These are phyloP conservation scores for Cupressus sempervirens DNA, from an alignment of 75 land plant genomes.

Conservation along the genomic window DNA sequence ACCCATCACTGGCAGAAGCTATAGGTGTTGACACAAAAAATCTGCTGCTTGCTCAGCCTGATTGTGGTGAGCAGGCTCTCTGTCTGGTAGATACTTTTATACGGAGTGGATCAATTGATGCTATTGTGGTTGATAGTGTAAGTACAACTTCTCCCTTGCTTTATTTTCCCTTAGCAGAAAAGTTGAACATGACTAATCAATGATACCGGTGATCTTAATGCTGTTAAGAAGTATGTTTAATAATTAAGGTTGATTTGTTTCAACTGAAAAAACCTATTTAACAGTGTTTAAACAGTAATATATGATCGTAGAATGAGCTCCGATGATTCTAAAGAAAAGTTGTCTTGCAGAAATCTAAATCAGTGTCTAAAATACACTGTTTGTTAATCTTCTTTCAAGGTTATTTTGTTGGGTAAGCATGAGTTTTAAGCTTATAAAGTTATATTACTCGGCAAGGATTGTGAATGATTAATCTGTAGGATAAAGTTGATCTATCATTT, in stretches of 20 bases:
- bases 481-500: neutral
- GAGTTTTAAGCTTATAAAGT: neutral
- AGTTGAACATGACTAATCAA: neutral
- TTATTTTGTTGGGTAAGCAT: neutral
- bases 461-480: neutral
- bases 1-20: constrained; percentile 77
- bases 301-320: neutral
- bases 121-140: constrained; percentile 96
- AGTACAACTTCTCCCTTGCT: neutral
- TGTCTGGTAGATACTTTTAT: constrained; percentile 81
- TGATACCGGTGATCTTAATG: neutral
- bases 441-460: neutral
- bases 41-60: constrained; percentile 83
- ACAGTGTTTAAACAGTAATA: neutral
- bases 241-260: neutral
- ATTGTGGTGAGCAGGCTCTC: constrained; percentile 90
- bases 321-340: neutral
- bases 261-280: neutral
- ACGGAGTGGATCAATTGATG: constrained; percentile 84
- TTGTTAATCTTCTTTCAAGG: neutral
- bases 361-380: neutral
- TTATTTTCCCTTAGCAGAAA: neutral
- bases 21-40: constrained; percentile 78
- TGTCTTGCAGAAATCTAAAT: neutral
- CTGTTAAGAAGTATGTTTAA: neutral